Evolutionary conservation across 148 eudicot species (phyloP), one percentile per base, ranked within the genome.

Genomic region (Euryodendron excelsum): DNA sequence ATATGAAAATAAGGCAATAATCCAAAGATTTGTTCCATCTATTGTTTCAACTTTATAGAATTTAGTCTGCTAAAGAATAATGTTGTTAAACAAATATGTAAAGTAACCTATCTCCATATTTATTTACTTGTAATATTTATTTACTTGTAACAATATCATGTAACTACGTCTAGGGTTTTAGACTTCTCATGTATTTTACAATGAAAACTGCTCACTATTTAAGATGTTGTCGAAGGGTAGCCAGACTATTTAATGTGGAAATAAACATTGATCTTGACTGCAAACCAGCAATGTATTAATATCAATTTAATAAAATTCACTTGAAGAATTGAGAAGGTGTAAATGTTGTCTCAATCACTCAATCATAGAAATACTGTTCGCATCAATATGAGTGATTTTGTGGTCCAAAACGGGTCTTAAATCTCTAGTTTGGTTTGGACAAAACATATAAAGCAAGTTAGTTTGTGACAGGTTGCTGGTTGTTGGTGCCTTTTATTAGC

Each of bases 401-500:
- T 39, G 36, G 65, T n/a, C 50, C 50, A n/a, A 58, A 66, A 25
- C 48, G n/a, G 77, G 9, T 34, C n/a, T n/a, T n/a, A n/a, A n/a
- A n/a, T n/a, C n/a, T n/a, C n/a, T n/a, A n/a, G n/a, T n/a, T n/a
- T n/a, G n/a, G n/a, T n/a, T n/a, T n/a, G n/a, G n/a, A 56, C 21
- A 3, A 41, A 5, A 33, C 33, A 12, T 25, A 3, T 28, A 14
- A 41, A 44, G 2, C 25, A 39, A 25, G 13, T 27, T 67, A n/a
- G n/a, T n/a, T n/a, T n/a, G n/a, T n/a, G n/a, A n/a, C n/a, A n/a
- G 61, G 21, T 3, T 30, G 50, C 59, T 58, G 23, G 77, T 36
- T 37, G 77, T 56, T 56, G 77, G 66, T 25, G 48, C n/a, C 44
- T 36, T 65, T 36, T 36, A 27, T 10, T 73, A n/a, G 20, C 63